Percentiles rank a stretch among this genome's conserved stretches.
Conservation (phyloP, 352 stramenopile species). For the Phytophthora agathidicida region DNA sequence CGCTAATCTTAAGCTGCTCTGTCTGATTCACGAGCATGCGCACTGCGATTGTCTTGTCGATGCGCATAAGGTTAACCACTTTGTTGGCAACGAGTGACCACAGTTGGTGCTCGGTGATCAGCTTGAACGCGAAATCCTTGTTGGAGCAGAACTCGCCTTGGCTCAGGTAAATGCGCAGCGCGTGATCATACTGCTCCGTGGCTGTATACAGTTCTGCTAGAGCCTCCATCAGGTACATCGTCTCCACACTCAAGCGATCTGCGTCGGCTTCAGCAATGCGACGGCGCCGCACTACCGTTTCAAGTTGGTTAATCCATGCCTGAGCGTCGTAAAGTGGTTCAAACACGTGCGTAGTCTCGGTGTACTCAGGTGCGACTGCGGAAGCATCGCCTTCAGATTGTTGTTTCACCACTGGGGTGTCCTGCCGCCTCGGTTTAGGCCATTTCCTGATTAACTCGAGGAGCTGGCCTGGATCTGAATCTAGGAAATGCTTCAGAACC, state of each 20-base stretch:
- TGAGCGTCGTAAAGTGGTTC: slow-evolving; percentile 82
- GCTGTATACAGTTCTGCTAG: slow-evolving; percentile 83
- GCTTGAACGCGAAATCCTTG: slow-evolving; percentile 86
- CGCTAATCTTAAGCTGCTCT: slow-evolving; percentile 77
- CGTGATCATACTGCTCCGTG: slow-evolving; percentile 84
- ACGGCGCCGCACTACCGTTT: slow-evolving; percentile 71
- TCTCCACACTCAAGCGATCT: slow-evolving; percentile 74
- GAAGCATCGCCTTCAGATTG: slow-evolving; percentile 20
- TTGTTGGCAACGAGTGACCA: slow-evolving; percentile 84
- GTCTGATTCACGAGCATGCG: slow-evolving; percentile 85
- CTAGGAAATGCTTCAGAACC: slow-evolving; percentile 85
- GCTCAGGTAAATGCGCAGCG: slow-evolving; percentile 84
- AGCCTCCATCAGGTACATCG: slow-evolving; percentile 83
- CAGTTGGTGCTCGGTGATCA: slow-evolving; percentile 84
- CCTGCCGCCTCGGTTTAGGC: slow-evolving; percentile 70
- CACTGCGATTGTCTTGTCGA: slow-evolving; percentile 71
- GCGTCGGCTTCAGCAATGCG: slow-evolving; percentile 69
- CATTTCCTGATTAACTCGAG: slow-evolving; percentile 84
- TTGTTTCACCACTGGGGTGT: slow-evolving; percentile 27
- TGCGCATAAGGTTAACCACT: slow-evolving; percentile 77
- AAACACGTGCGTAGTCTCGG: slow-evolving; percentile 66
- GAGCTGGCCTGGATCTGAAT: slow-evolving; percentile 77
- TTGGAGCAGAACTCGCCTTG: slow-evolving; percentile 85
- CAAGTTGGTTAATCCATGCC: slow-evolving; percentile 84
- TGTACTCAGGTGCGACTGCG: slow-evolving; percentile 70